A percentile compares a stretch with the other conserved stretches of the same genome.
These are phyloP conservation scores for Caryopteris hybrid DNA, from an alignment of 305 asterid genomes.

Conservation along the genomic window DNA sequence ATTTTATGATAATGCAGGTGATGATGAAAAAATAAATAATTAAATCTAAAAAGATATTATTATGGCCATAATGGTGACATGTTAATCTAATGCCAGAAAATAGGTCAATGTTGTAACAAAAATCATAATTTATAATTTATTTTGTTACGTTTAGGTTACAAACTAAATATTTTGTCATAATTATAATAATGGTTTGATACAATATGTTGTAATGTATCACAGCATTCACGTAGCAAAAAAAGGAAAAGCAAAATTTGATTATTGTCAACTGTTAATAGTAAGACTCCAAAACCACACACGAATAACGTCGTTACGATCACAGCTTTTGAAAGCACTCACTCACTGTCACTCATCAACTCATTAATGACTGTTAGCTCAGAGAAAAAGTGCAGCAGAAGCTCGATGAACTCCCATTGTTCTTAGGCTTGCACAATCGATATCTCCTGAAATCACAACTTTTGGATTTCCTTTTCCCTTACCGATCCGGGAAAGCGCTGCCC, in stretches of 20 bases:
- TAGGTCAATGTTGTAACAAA: too few relatives aligned
- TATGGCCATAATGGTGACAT: too few relatives aligned
- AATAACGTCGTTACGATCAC: slow-evolving; percentile 35
- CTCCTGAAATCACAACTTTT: background rate
- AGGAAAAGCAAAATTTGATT: background rate
- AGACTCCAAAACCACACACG: slow-evolving; percentile 8
- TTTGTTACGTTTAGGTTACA: too few relatives aligned
- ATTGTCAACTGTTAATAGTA: background rate
- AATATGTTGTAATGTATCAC: too few relatives aligned
- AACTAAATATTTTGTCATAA: too few relatives aligned
- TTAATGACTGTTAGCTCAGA: slow-evolving; percentile 25
- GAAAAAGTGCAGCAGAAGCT: slow-evolving; percentile 12
- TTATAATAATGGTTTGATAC: too few relatives aligned
- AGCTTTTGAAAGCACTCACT: slow-evolving; percentile 28
- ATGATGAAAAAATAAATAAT: too few relatives aligned
- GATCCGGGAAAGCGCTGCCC: slow-evolving; percentile 14
- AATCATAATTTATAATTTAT: too few relatives aligned
- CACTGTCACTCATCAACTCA: slow-evolving; percentile 25
- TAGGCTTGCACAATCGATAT: slow-evolving; percentile 14
- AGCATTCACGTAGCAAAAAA: background rate
- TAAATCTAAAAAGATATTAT: too few relatives aligned
- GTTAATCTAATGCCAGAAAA: too few relatives aligned
- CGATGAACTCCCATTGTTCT: slow-evolving; percentile 8
- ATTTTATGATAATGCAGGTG: too few relatives aligned
- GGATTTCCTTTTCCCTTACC: background rate